Conservation (phyloP, 1,284 basidiomycete species). For the Pisolithus thermaeus region DNA sequence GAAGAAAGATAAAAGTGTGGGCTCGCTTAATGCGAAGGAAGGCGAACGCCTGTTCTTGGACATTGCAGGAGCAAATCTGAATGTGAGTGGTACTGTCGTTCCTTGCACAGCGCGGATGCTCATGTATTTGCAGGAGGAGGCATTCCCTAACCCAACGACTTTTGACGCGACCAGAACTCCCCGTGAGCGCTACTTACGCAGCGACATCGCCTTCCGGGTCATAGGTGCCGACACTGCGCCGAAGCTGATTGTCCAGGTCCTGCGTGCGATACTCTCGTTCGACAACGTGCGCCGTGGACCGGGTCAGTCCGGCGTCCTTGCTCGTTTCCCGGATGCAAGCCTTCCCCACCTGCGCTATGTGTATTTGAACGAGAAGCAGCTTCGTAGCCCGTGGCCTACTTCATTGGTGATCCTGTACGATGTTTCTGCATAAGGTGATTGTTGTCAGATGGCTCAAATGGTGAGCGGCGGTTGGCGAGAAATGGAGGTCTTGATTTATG, state of each 20-base stretch:
- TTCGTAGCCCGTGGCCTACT: constrained; percentile 46
- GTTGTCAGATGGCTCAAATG: not conserved
- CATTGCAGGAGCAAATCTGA: constrained; percentile 47
- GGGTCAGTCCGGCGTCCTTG: constrained; percentile 46
- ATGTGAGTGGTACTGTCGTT: constrained; percentile 37
- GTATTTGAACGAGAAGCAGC: constrained; percentile 42
- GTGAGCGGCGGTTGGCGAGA: not conserved
- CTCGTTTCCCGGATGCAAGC: constrained; percentile 33
- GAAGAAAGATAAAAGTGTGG: constrained; percentile 37
- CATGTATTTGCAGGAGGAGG: constrained; percentile 30
- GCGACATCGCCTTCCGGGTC: constrained; percentile 50
- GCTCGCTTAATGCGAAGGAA: constrained; percentile 37
- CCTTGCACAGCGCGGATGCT: not conserved
- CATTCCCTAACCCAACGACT: constrained; percentile 44
- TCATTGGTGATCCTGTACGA: constrained; percentile 42
- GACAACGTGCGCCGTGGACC: constrained; percentile 48
- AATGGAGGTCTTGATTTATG: not conserved
- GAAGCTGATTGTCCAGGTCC: constrained; percentile 45
- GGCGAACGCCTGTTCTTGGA: constrained; percentile 56
- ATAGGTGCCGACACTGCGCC: constrained; percentile 53
- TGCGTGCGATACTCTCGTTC: constrained; percentile 46
- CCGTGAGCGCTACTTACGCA: constrained; percentile 44
- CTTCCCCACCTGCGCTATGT: constrained; percentile 33
- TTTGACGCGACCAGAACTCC: constrained; percentile 43
- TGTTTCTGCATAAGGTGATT: constrained; percentile 13